Evolutionary conservation across 495 filamentous ascomycete genomes (phyloP).

Genomic region (Darksidea phi): DNA sequence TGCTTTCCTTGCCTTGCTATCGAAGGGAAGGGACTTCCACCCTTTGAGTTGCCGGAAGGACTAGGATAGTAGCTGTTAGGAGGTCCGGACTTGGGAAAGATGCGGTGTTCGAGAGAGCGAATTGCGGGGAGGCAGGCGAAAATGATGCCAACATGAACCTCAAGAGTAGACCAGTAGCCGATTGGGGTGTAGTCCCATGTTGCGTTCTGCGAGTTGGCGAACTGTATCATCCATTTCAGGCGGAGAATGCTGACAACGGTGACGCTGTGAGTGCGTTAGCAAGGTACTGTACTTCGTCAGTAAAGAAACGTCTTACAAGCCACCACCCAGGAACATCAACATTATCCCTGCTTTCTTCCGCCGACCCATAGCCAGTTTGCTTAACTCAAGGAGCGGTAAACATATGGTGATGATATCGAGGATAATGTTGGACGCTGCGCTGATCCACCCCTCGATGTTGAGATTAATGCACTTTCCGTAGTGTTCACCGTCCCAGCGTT

Average conservation of each 20-base stretch:
- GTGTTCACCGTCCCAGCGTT: constrained; percentile 34
- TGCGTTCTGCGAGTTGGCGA: constrained; percentile 39
- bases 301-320: constrained; percentile 48
- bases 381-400: constrained; percentile 49
- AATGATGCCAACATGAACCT: constrained; percentile 43
- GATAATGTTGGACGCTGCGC: constrained; percentile 36
- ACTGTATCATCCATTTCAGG: constrained; percentile 44
- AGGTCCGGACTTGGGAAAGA: constrained; percentile 13
- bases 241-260: constrained; percentile 47
- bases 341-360: constrained; percentile 53
- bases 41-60: constrained; percentile 3
- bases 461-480: constrained; percentile 33
- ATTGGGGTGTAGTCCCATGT: constrained; percentile 39
- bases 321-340: constrained; percentile 55
- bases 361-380: constrained; percentile 45
- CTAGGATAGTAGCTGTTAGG: neutral
- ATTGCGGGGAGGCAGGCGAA: constrained; percentile 42
- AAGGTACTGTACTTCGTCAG: neutral
- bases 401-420: constrained; percentile 37
- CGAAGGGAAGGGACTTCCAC: constrained; percentile 11
- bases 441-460: constrained; percentile 25
- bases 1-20: constrained; percentile 1
- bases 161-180: constrained; percentile 39
- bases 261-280: constrained; percentile 34
- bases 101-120: constrained; percentile 22